Base-by-base conservation (phyloP, 2,329 filamentous ascomycete genomes). In the Neopestalotiopsis sp. region DNA sequence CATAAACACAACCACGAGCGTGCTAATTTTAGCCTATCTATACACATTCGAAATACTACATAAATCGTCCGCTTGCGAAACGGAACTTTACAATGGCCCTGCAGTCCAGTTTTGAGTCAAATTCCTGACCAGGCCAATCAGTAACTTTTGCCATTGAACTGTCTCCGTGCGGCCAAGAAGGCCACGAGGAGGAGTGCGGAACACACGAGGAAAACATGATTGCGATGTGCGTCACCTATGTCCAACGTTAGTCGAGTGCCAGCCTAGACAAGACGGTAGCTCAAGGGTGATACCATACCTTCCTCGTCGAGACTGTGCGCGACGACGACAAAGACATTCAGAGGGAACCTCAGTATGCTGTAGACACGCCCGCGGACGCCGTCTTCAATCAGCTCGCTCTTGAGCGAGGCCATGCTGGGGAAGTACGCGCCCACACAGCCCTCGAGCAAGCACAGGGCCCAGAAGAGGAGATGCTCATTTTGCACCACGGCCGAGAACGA, bases 361-460 rank as follows among this genome's bases (percentile, higher is more conserved):
- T 90, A 90, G 17, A 90, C 81, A 59, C 83, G 83, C 2, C 84
- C 86, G 59, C 88, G 80, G 30, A 83, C 79, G 2, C 82, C 82
- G 74, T 90, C 87, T 1, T 86, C 83, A 20, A 78, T 72, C 62
- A 77, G 56, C 2, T 83, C 75, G 17, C 86, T 82, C 75, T 88
- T 88, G 69, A 88, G 74, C 59, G 82, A 83, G 1, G 81, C 84
- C 78, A 89, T 87, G 66, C 80, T 82, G 0, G 86, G 87, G 71
- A 83, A 89, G 73, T 89, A 89, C 17, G 84, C 78, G 2, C 87
- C 87, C 42, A 88, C 83, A 73, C 85, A 86, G 4, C 80, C 76
- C 74, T 89, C 87, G 61, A 89, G 83, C 1, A 87, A 66, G 72
- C 85, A 87, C 71, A 89, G 86, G 7, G 80, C 81, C 82, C 83